These are phyloP conservation scores for Saccharomycopsis selenospora DNA, from an alignment of 805 yeast genomes.

Conservation along the genomic window DNA sequence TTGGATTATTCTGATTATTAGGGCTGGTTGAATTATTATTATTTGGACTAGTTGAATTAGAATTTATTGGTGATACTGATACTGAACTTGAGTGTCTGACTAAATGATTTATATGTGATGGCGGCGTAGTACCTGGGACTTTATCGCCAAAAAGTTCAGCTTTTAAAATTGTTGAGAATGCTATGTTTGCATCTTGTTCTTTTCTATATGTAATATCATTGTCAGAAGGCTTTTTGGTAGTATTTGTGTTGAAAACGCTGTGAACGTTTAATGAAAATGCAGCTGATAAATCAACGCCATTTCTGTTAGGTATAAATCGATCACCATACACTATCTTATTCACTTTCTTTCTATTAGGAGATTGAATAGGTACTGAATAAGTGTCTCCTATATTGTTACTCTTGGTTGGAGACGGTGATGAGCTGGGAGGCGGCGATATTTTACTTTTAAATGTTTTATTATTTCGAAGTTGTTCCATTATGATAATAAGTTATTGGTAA, in stretches of 20 bases:
- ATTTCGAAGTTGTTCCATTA: conserved; percentile 1
- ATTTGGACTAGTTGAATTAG: background rate
- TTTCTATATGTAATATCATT: conserved; percentile 60
- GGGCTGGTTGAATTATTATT: background rate
- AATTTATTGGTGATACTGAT: conserved; percentile 5
- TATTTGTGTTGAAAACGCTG: conserved; percentile 25
- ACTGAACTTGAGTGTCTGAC: conserved; percentile 20
- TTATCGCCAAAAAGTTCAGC: conserved; percentile 90
- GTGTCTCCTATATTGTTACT: background rate
- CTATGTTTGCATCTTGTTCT: conserved; percentile 78
- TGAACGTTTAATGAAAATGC: conserved; percentile 46
- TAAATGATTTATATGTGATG: conserved; percentile 15
- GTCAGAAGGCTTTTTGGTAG: conserved; percentile 30
- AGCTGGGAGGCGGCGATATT: conserved; percentile 35
- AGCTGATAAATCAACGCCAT: conserved; percentile 81
- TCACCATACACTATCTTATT: conserved; percentile 61
- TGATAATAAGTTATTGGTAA: background rate
- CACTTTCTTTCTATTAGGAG: conserved; percentile 7
- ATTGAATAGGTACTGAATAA: conserved; percentile 1
- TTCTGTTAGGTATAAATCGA: conserved; percentile 79
- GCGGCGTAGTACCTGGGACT: conserved; percentile 41
- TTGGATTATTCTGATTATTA: no score
- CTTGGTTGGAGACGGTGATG: conserved; percentile 40
- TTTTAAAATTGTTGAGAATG: conserved; percentile 77
- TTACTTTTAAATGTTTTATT: background rate